Evolutionary conservation across 225 moss, liverwort and hornwort genomes (phyloP), one percentile per base, ranked within the genome.

Genomic region (Physcomitrium patens): DNA sequence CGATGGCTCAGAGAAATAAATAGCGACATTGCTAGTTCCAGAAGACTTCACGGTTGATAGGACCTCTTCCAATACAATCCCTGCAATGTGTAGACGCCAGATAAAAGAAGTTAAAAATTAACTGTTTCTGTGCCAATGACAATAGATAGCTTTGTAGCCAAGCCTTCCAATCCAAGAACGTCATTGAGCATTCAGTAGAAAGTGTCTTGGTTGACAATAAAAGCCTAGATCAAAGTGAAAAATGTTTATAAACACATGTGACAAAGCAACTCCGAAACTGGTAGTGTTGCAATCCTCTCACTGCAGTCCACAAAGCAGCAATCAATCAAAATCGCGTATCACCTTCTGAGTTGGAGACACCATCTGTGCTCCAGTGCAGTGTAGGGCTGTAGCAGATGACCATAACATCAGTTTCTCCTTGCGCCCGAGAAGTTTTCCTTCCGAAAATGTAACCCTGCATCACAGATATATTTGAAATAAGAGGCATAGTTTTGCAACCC

Each of bases 321-420:
- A 9, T 20, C 1, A 8, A 15, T 56, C 46, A 46, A 58, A 46
- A 24, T 74, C 48, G 9, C 50, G n/a, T 14, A 19, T 56, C 53
- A 88, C 88, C 88, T 85, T 88, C 88, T 24, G 85, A 78, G 13
- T 72, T 75, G 44, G 76, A 68, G 47, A 66, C 67, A 45, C 68
- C 66, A 78, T 70, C 76, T 72, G 68, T n/a, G 59, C 75, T 85
- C 85, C 81, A 76, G 52, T 82, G 71, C 80, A 88, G 51, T 10
- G 58, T 63, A 23, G 82, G 78, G 58, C 72, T 83, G 78, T 85
- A 85, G 80, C 88, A 88, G 54, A 88, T 70, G 62, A 88, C 69
- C 70, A 88, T 50, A 58, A 88, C 47, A 83, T 85, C 88, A 20
- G 85, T 88, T 28, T 76, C 78, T 19, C 76, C 80, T 73, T 63